These are phyloP conservation scores for Climacium dendroides DNA, from an alignment of 225 moss, liverwort and hornwort species.

Conservation along the genomic window DNA sequence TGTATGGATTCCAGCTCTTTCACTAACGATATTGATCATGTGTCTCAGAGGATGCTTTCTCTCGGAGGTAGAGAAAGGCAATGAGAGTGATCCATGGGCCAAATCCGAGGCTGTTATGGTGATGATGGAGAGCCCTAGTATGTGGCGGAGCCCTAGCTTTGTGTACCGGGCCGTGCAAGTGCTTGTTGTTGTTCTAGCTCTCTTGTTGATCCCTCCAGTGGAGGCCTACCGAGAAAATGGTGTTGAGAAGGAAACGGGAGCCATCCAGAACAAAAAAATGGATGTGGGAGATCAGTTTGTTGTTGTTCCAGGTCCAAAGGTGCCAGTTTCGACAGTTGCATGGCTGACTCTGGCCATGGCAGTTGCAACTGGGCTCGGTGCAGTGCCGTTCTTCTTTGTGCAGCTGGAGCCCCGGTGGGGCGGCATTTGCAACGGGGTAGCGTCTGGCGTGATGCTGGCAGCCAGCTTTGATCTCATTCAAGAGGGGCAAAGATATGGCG, in stretches of 20 bases:
- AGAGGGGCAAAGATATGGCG: slow-evolving; percentile 88
- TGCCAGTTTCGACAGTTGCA: slow-evolving; percentile 64
- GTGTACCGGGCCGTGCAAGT: not conserved
- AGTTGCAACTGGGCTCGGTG: slow-evolving; percentile 77
- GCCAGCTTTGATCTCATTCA: slow-evolving; percentile 99
- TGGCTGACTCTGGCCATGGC: slow-evolving; percentile 86
- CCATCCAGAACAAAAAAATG: not conserved
- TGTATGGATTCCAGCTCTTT: not conserved
- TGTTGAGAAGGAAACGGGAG: not conserved
- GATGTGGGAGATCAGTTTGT: not conserved
- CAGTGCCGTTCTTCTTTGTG: slow-evolving; percentile 92
- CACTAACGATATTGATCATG: not conserved
- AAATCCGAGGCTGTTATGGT: slow-evolving; percentile 1
- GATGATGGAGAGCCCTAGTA: slow-evolving; percentile 1
- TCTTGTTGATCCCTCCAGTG: slow-evolving; percentile 8
- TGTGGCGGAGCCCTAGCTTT: not conserved
- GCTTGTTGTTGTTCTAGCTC: not conserved
- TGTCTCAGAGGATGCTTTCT: slow-evolving; percentile 2
- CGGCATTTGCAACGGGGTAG: slow-evolving; percentile 92
- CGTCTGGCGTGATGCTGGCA: slow-evolving; percentile 91
- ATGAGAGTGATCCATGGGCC: not conserved
- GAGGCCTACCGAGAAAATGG: not conserved
- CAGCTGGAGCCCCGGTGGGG: slow-evolving; percentile 76
- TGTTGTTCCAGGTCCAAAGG: slow-evolving; percentile 18
- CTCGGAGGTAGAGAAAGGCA: not conserved